Base-by-base conservation (phyloP, 768 basidiomycete species). In the Suillus spraguei region DNA sequence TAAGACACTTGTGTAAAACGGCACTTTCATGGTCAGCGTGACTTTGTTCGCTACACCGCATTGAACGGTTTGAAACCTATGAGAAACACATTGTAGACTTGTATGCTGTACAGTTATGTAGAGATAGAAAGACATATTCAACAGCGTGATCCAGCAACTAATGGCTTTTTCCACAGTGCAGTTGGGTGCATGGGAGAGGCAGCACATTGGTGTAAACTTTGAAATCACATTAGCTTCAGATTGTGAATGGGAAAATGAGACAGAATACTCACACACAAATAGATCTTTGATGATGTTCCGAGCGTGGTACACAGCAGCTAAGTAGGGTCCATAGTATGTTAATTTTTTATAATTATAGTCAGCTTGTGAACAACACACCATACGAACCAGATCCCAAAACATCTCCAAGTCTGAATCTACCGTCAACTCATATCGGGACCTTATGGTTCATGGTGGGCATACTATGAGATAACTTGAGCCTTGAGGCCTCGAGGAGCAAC, bases 321-420 rank as follows among this genome's bases (percentile, higher is more conserved):
- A 41, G 39, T 41, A 11, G 39, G 39, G 39, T 41, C 39, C 39
- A 41, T 41, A 41, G 39, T 41, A 11, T 16, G 16, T 41, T 41
- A 16, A 41, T n/a, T 41, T 41, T 16, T 5, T 41, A 41, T 14
- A 41, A 41, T 41, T 41, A 11, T 41, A 41, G 39, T 41, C 39
- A 41, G 14, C 39, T 41, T 41, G 39, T 41, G 16, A 41, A 41
- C 22, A 39, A 61, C 53, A 22, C 35, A 62, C 61, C 41, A 24
- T 55, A 62, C 56, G 53, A 62, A 14, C 61, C 61, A 28, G 49
- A 32, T 16, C 53, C 53, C n/a, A 62, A 35, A 52, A 36, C 39
- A 14, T 62, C 53, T 44, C 46, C 20, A 16, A 56, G 33, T 32
- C 61, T 52, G 39, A 55, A 62, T 44, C 53, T 54, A 28, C 61